Conservation (phyloP, 345 rosid species). For the Passiflora organensis region DNA sequence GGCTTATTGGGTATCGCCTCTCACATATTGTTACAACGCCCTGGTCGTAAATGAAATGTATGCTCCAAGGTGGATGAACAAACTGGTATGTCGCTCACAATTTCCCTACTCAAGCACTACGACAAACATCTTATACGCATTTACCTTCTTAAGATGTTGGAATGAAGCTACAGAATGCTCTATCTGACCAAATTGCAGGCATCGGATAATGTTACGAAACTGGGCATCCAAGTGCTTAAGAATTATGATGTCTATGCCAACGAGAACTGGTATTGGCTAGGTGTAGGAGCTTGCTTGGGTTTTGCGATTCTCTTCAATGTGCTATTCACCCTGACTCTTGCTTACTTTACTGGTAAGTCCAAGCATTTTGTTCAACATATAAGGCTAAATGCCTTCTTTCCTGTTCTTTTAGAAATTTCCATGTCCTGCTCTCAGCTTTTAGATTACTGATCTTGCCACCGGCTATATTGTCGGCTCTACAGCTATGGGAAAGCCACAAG, state of each 20-base stretch:
- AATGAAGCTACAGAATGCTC: neutral
- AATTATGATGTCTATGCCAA: conserved; percentile 43
- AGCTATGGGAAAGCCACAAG: conserved; percentile 74
- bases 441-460: conserved; percentile 5
- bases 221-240: conserved; percentile 58
- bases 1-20: conserved; percentile 90
- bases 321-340: conserved; percentile 63
- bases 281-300: conserved; percentile 53
- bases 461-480: neutral
- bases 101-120: neutral
- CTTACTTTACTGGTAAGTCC: conserved; percentile 60
- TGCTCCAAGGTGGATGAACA: conserved; percentile 82
- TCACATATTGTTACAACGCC: conserved; percentile 65
- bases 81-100: conserved; percentile 29
- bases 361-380: neutral
- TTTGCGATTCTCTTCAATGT: conserved; percentile 67
- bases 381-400: neutral
- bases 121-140: no score
- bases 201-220: conserved; percentile 34
- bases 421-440: neutral
- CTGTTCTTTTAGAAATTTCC: neutral
- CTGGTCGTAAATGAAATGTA: conserved; percentile 67
- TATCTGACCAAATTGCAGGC: conserved; percentile 36
- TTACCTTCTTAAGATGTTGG: no score
- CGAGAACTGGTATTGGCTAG: conserved; percentile 81